Conservation (phyloP, 164 flowering plant genomes). For the Sedum album region DNA sequence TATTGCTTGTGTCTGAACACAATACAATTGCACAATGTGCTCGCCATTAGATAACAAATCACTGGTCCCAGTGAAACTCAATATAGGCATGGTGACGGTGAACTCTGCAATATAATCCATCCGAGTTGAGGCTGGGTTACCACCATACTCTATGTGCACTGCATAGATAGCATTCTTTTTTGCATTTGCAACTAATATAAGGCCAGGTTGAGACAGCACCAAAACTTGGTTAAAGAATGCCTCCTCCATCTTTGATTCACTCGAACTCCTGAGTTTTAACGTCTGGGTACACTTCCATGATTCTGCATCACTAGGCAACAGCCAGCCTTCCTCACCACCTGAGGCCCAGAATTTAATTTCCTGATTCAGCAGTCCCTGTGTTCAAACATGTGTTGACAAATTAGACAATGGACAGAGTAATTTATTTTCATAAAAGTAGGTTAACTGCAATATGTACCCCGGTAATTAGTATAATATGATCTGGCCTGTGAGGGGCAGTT, state of each 20-base stretch:
- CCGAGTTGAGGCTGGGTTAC: conserved; percentile 55
- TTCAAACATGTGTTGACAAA: background rate
- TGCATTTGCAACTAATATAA: conserved; percentile 74
- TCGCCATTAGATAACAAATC: conserved; percentile 53
- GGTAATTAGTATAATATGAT: conserved; percentile 73
- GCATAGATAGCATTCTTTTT: conserved; percentile 89
- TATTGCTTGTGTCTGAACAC: conserved; percentile 93
- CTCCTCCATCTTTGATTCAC: conserved; percentile 43
- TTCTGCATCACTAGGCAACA: conserved; percentile 73
- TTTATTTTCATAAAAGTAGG: background rate
- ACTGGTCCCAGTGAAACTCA: conserved; percentile 88
- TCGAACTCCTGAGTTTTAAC: conserved; percentile 60
- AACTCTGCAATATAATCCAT: conserved; percentile 89
- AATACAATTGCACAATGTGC: conserved; percentile 68
- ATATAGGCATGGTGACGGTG: conserved; percentile 89
- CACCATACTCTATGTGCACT: conserved; percentile 74
- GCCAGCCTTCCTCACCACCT: conserved; percentile 78
- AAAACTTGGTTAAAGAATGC: conserved; percentile 88
- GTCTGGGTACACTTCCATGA: conserved; percentile 81
- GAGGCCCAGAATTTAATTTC: conserved; percentile 82
- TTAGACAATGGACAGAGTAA: background rate
- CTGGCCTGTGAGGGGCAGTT: conserved; percentile 70
- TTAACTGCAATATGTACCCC: conserved; percentile 33
- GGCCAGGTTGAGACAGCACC: conserved; percentile 59
- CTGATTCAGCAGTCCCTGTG: conserved; percentile 66